Evolutionary conservation across 306 rosid genomes (phyloP), one percentile per base, ranked within the genome.

Genomic region (Gleditsia sinensis): DNA sequence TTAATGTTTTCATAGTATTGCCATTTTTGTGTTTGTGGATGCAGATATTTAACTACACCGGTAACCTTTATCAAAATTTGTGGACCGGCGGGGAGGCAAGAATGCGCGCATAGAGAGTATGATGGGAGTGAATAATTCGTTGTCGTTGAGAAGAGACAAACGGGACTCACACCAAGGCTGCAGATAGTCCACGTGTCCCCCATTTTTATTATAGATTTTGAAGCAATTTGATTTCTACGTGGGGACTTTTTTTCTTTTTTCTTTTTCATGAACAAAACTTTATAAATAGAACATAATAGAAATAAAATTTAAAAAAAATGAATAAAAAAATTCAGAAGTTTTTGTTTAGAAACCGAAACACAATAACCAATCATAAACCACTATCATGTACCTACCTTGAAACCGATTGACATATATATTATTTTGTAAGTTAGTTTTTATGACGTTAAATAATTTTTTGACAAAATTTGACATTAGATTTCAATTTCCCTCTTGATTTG

Each of bases 101-200:
- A n/a, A 73, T 14, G 30, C 17, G 72, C 25, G 61, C 28, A 64
- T 74, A 32, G 9, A 63, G 0, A 39, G n/a, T 21, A 9, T 63
- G 34, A 64, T 48, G 43, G 14, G 45, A 11, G 46, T 14, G 39
- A 3, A 75, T 20, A 50, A 56, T 56, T 12, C 12, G 5, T 56
- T 56, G 4, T 55, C 4, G 61, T 27, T 13, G 20, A 13, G 13
- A 34, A 33, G n/a, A 75, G 73, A 66, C 58, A 75, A 54, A 25
- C 27, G 45, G 9, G 40, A 32, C 30, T 46, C 61, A 9, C 12
- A 6, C 23, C 19, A 9, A 34, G 30, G 13, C 8, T 30, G 42
- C 28, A 34, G n/a, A 20, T 25, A 30, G 5, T 19, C 19, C 40
- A 16, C 9, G 5, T 45, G 40, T n/a, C 33, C 40, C 32, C 2